phyloP scores from a whole-genome alignment of 2,329 filamentous ascomycete genomes.

The Aspergillus nomiae region DNA sequence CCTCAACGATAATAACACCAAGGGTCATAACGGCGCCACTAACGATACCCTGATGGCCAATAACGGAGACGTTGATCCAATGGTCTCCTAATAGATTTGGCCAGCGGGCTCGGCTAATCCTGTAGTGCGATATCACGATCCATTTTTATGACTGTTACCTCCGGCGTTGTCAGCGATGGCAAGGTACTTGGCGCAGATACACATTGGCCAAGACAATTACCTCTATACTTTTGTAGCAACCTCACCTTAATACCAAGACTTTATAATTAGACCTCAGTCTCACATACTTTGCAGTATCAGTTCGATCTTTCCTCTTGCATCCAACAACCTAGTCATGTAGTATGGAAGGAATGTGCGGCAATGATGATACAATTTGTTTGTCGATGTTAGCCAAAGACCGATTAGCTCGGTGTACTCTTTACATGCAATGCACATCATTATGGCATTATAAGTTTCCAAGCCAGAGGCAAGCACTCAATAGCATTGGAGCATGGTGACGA shows the following conservation, averaged over 20 bases:
- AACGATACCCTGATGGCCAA: slow-evolving; percentile 46
- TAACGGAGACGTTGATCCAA: slow-evolving; percentile 43
- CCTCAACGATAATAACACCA: slow-evolving; percentile 36
- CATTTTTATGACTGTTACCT: slow-evolving; percentile 1
- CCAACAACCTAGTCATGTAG: too few relatives aligned
- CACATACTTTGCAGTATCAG: not conserved
- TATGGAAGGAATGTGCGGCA: too few relatives aligned
- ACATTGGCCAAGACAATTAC: not conserved
- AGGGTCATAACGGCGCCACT: slow-evolving; percentile 32
- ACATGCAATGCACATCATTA: too few relatives aligned
- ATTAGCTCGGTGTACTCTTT: too few relatives aligned
- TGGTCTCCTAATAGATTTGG: slow-evolving; percentile 38
- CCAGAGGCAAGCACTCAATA: not conserved
- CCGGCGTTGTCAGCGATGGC: slow-evolving; percentile 1
- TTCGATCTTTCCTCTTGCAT: not conserved
- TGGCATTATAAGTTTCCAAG: too few relatives aligned
- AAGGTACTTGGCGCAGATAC: not conserved
- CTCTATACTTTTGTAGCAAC: not conserved
- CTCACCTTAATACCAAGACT: not conserved
- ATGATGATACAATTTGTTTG: too few relatives aligned
- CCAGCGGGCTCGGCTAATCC: not conserved
- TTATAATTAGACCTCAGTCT: not conserved
- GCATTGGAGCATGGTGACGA: not conserved
- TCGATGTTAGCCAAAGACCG: too few relatives aligned
- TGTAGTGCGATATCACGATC: not conserved